phyloP scores from a whole-genome alignment of 2,329 filamentous ascomycete genomes.

The Pyrenophora seminiperda region DNA sequence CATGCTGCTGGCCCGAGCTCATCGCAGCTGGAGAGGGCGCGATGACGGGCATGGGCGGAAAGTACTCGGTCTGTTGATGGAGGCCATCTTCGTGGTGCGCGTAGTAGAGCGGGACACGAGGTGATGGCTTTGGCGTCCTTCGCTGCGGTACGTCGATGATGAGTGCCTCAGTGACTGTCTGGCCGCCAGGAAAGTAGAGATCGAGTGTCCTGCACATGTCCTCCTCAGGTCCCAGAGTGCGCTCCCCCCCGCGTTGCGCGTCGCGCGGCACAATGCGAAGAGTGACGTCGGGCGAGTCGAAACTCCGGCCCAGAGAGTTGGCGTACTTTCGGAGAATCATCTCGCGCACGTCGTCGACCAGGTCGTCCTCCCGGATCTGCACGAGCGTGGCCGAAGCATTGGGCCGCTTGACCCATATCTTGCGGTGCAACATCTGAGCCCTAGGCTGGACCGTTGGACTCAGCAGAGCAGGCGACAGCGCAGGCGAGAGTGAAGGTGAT shows the following conservation, averaged over 20 bases:
- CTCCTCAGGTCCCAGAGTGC: slow-evolving; percentile 83
- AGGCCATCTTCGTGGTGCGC: slow-evolving; percentile 66
- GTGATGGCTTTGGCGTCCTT: slow-evolving; percentile 80
- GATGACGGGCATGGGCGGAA: slow-evolving; percentile 66
- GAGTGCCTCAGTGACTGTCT: slow-evolving; percentile 85
- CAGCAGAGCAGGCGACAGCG: slow-evolving; percentile 41
- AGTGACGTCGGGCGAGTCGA: slow-evolving; percentile 87
- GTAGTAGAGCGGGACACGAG: slow-evolving; percentile 61
- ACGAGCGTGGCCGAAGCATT: slow-evolving; percentile 86
- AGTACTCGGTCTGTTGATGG: slow-evolving; percentile 79
- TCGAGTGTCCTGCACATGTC: slow-evolving; percentile 78
- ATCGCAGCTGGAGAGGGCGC: slow-evolving; percentile 50
- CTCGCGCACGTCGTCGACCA: slow-evolving; percentile 94
- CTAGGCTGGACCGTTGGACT: slow-evolving; percentile 24
- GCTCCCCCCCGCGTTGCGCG: slow-evolving; percentile 59
- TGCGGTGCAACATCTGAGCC: slow-evolving; percentile 61
- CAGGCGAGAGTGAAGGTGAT: slow-evolving; percentile 47
- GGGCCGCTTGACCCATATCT: slow-evolving; percentile 93
- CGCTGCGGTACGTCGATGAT: slow-evolving; percentile 83
- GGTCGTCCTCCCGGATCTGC: slow-evolving; percentile 80
- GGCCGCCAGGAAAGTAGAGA: slow-evolving; percentile 81
- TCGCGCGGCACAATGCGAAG: slow-evolving; percentile 79
- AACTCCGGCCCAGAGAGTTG: slow-evolving; percentile 86
- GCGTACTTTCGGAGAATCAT: slow-evolving; percentile 91
- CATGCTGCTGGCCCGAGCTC: slow-evolving; percentile 47